phyloP scores from a whole-genome alignment of 2,329 filamentous ascomycete genomes.

The Diaporthe longicolla region DNA sequence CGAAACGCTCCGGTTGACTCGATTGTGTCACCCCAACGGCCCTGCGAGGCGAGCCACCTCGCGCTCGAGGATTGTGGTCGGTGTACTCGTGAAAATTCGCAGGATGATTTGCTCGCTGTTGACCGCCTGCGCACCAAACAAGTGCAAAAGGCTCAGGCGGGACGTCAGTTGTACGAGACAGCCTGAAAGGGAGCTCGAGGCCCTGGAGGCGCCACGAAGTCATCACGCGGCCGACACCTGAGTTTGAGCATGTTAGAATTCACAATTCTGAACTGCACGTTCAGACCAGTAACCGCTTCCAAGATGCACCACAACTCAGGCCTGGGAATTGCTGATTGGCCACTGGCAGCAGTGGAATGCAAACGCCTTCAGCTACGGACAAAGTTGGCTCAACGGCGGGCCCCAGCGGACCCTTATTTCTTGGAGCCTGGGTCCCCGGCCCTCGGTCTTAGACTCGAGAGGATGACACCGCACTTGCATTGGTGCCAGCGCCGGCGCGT shows the following conservation, averaged over 20 bases:
- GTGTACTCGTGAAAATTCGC: neutral
- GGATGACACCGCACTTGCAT: constrained; percentile 27
- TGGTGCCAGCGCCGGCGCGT: constrained; percentile 19
- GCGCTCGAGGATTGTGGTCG: neutral
- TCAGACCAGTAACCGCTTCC: neutral
- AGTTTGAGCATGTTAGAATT: no score
- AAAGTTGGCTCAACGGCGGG: neutral
- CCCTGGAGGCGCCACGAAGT: neutral
- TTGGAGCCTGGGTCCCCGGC: neutral
- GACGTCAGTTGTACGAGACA: neutral
- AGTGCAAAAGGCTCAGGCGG: neutral
- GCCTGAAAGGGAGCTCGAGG: neutral
- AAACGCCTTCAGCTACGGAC: neutral
- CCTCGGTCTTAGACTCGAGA: constrained; percentile 8
- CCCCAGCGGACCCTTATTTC: constrained; percentile 12
- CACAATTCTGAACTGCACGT: neutral
- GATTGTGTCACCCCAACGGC: constrained; percentile 4
- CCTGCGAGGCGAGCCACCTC: constrained; percentile 9
- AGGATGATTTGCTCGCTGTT: neutral
- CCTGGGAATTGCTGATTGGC: neutral
- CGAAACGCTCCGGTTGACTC: neutral
- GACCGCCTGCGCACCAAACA: neutral
- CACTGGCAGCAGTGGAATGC: neutral
- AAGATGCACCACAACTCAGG: neutral
- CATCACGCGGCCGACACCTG: neutral